These are phyloP conservation scores for Euphorbia tirucalli DNA, from an alignment of 345 rosid species.

Conservation along the genomic window DNA sequence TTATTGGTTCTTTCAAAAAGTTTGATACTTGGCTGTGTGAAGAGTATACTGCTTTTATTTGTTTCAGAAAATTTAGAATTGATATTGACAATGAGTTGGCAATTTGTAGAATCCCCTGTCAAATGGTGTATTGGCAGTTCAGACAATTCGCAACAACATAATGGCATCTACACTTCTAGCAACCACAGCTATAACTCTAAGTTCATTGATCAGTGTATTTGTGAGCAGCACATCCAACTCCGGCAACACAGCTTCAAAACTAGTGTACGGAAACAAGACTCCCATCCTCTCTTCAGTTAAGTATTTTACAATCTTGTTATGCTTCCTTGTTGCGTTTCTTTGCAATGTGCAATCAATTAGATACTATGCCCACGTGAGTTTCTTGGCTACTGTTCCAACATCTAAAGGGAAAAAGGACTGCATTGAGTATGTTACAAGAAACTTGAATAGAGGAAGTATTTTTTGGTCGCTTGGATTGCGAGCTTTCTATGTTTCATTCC, in stretches of 20 bases:
- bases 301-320: conserved; percentile 74
- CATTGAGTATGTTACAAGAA: conserved; percentile 67
- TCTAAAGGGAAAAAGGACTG: conserved; percentile 47
- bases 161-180: conserved; percentile 97
- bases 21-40: no score
- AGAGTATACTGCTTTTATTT: not conserved
- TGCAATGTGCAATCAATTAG: conserved; percentile 90
- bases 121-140: conserved; percentile 82
- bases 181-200: conserved; percentile 86
- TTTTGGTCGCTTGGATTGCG: conserved; percentile 94
- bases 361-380: conserved; percentile 86
- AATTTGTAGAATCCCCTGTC: conserved; percentile 75
- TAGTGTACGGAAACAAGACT: conserved; percentile 64
- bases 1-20: no score
- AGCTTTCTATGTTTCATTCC: conserved; percentile 82
- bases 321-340: conserved; percentile 89
- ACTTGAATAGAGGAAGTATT: conserved; percentile 83
- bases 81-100: not conserved
- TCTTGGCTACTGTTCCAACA: conserved; percentile 69
- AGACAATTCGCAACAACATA: conserved; percentile 89
- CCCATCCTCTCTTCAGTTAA: conserved; percentile 59
- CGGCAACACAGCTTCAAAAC: conserved; percentile 29
- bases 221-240: conserved; percentile 71
- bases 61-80: not conserved
- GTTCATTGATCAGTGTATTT: conserved; percentile 77